Conservation (phyloP, 805 yeast species). For the Cyberlindnera euphorbiae region DNA sequence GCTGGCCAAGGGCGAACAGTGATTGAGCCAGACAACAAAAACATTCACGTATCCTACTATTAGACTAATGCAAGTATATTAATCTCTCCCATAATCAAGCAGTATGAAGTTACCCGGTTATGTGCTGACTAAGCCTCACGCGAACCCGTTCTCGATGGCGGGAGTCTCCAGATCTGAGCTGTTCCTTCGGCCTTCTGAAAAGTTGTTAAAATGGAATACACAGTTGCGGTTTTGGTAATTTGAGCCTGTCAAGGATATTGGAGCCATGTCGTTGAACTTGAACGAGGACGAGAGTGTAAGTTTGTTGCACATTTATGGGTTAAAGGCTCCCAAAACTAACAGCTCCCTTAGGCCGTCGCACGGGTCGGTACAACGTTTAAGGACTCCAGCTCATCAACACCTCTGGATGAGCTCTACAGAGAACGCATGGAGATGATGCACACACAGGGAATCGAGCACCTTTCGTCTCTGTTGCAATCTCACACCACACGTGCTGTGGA, state of each 20-base stretch:
- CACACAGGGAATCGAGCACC: conserved; percentile 24
- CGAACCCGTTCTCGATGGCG: too few species aligned
- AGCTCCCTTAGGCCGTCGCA: conserved; percentile 16
- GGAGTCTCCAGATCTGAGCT: too few species aligned
- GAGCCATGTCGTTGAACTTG: conserved; percentile 8
- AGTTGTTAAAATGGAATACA: too few species aligned
- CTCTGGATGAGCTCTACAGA: conserved; percentile 23
- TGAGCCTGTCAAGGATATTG: too few species aligned
- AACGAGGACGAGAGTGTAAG: conserved; percentile 9
- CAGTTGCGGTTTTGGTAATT: too few species aligned
- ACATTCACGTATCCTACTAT: too few species aligned
- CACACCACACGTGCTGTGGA: conserved; percentile 38
- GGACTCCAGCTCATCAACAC: conserved; percentile 6
- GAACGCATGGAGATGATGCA: conserved; percentile 26
- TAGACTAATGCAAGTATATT: too few species aligned
- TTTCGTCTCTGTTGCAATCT: conserved; percentile 26
- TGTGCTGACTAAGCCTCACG: too few species aligned
- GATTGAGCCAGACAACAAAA: too few species aligned
- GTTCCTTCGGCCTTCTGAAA: too few species aligned
- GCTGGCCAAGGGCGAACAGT: conserved; percentile 23
- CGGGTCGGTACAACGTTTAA: conserved; percentile 22
- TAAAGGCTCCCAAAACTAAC: not conserved
- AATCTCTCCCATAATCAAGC: too few species aligned
- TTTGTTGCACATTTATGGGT: not conserved
- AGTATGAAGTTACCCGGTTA: too few species aligned